phyloP scores from a whole-genome alignment of 257 asterid species.

The Solanum etuberosum region DNA sequence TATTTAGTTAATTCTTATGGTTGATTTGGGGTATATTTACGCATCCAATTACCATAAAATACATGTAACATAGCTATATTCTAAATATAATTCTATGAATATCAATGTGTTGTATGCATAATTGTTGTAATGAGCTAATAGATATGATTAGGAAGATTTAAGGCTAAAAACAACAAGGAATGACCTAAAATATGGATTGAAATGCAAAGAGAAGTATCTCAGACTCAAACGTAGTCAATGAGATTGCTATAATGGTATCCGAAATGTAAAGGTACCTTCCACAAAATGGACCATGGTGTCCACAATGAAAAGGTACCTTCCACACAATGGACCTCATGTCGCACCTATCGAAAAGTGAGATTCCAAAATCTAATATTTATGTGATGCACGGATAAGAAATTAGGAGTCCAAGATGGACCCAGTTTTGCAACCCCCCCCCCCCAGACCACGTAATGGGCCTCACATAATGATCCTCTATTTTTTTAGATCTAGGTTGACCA shows the following conservation, averaged over 20 bases:
- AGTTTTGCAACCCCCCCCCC: not conserved
- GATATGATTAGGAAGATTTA: no score
- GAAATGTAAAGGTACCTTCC: no score
- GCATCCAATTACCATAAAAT: not conserved
- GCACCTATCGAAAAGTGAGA: not conserved
- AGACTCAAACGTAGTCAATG: not conserved
- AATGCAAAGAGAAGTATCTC: no score
- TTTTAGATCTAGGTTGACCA: not conserved
- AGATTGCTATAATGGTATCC: not conserved
- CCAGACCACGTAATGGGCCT: no score
- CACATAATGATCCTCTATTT: not conserved
- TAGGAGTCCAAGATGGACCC: not conserved
- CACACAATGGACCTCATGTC: not conserved
- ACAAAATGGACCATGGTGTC: not conserved
- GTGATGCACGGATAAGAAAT: not conserved
- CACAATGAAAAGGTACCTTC: not conserved
- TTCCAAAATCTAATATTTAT: no score
- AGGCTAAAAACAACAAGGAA: not conserved
- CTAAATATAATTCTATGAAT: no score
- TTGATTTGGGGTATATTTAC: no score
- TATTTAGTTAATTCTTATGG: no score
- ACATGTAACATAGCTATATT: no score
- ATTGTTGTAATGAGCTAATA: not conserved
- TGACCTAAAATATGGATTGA: not conserved
- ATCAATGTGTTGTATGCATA: no score